Evolutionary conservation across 306 rosid species (phyloP).

Genomic region (Senna siamea): DNA sequence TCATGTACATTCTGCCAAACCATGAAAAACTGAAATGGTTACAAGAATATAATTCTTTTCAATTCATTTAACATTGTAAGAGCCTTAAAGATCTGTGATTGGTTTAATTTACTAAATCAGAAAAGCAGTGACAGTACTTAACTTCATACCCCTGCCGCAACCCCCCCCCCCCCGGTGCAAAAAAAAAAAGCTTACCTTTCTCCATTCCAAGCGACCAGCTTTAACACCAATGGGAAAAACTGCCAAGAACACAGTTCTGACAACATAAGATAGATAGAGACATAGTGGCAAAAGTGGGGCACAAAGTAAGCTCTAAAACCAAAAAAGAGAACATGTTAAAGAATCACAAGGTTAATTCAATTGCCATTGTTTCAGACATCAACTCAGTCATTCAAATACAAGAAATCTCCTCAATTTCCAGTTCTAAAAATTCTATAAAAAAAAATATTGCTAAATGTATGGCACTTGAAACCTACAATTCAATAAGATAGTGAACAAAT

Average conservation of each 20-base stretch:
- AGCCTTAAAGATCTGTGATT: background rate
- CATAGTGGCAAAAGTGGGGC: slow-evolving; percentile 14
- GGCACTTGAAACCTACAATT: slow-evolving; percentile 13
- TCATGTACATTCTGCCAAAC: background rate
- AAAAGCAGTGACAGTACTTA: slow-evolving; percentile 23
- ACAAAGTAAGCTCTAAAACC: slow-evolving; percentile 16
- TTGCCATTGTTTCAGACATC: slow-evolving; percentile 2
- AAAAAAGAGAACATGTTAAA: slow-evolving; percentile 19
- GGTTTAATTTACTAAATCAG: slow-evolving; percentile 25
- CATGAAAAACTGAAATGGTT: background rate
- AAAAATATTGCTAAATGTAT: slow-evolving; percentile 1
- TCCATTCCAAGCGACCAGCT: slow-evolving; percentile 93
- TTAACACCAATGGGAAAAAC: slow-evolving; percentile 94
- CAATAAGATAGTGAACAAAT: background rate
- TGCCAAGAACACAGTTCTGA: slow-evolving; percentile 48
- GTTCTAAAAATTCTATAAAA: background rate
- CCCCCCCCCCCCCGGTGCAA: no score
- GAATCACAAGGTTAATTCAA: slow-evolving; percentile 28
- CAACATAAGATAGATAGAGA: slow-evolving; percentile 40
- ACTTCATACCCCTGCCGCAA: background rate
- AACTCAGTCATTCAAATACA: background rate
- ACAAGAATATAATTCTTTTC: background rate
- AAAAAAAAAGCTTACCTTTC: slow-evolving; percentile 59
- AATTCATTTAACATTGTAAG: background rate
- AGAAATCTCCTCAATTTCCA: slow-evolving; percentile 6